These are phyloP conservation scores for Phytophthora nicotianae DNA, from an alignment of 352 stramenopile genomes.

Conservation along the genomic window DNA sequence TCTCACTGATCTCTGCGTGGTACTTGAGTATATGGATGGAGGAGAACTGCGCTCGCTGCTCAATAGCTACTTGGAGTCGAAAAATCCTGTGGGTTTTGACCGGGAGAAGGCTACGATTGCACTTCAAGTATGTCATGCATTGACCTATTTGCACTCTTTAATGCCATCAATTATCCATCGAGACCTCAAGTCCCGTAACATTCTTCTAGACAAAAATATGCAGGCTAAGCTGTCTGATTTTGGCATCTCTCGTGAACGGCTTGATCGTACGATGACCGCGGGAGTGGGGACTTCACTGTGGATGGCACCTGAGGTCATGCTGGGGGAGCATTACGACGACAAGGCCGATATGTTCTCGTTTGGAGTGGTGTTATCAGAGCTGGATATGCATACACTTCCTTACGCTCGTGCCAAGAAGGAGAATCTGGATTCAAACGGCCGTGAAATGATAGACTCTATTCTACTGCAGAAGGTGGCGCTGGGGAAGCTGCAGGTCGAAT, in stretches of 20 bases:
- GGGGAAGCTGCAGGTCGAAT: slow-evolving; percentile 24
- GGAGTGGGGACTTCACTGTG: slow-evolving; percentile 26
- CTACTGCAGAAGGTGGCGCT: slow-evolving; percentile 29
- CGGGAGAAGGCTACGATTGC: slow-evolving; percentile 42
- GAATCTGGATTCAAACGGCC: slow-evolving; percentile 23
- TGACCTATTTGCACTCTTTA: slow-evolving; percentile 27
- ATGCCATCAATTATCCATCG: slow-evolving; percentile 19
- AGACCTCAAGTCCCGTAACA: slow-evolving; percentile 38
- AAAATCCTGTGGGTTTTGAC: slow-evolving; percentile 28
- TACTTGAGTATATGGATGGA: slow-evolving; percentile 56
- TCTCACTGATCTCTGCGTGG: slow-evolving; percentile 45
- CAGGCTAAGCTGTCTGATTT: slow-evolving; percentile 63
- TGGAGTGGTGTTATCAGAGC: slow-evolving; percentile 22
- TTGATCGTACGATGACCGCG: slow-evolving; percentile 32
- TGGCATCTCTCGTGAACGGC: slow-evolving; percentile 46
- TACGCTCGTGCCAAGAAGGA: slow-evolving; percentile 15
- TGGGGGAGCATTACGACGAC: slow-evolving; percentile 21
- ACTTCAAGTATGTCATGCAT: slow-evolving; percentile 36
- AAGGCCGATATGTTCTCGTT: slow-evolving; percentile 33
- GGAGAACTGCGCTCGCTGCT: slow-evolving; percentile 48
- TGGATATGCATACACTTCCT: slow-evolving; percentile 21
- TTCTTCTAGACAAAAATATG: slow-evolving; percentile 43
- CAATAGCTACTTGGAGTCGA: slow-evolving; percentile 12
- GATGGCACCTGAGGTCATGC: slow-evolving; percentile 28
- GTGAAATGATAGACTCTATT: slow-evolving; percentile 21